Percentiles rank a stretch among this genome's conserved stretches.
Evolutionary conservation across 306 rosid genomes (phyloP).

Genomic region (Lathyrus tuberosus): DNA sequence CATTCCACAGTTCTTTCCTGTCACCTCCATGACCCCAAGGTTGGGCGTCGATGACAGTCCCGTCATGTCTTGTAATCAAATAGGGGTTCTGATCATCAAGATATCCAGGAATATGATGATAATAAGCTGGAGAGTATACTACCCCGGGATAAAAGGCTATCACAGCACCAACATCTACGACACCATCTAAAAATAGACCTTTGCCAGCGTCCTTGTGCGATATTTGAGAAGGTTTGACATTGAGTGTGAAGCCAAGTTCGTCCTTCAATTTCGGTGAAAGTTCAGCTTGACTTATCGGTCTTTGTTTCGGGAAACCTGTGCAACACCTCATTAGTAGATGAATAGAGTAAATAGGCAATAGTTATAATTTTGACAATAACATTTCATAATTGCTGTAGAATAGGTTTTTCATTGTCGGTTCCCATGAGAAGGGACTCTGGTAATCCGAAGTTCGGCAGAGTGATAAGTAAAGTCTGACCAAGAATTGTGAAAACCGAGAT

Average conservation of each 20-base stretch:
- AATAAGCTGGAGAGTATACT: constrained; percentile 70
- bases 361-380: neutral
- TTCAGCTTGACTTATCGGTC: constrained; percentile 49
- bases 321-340: constrained; percentile 43
- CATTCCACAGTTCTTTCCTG: constrained; percentile 56
- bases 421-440: neutral
- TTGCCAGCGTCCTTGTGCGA: constrained; percentile 77
- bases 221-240: constrained; percentile 71
- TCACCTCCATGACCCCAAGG: constrained; percentile 84
- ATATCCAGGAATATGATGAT: constrained; percentile 82
- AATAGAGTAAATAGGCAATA: neutral
- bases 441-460: neutral
- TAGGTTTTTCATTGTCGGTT: neutral
- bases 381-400: constrained; percentile 1
- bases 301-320: constrained; percentile 64
- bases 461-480: neutral
- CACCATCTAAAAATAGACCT: constrained; percentile 79
- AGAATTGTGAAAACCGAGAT: neutral
- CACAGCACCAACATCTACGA: constrained; percentile 73
- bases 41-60: constrained; percentile 72
- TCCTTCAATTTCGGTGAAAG: constrained; percentile 65
- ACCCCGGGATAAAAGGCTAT: constrained; percentile 88
- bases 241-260: constrained; percentile 67
- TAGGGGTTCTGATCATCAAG: constrained; percentile 73
- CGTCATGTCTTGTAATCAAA: constrained; percentile 83